Percentiles rank a stretch among this genome's conserved stretches.
phyloP scores from a whole-genome alignment of 176 grass and related monocot species.

The Carex kokanica region DNA sequence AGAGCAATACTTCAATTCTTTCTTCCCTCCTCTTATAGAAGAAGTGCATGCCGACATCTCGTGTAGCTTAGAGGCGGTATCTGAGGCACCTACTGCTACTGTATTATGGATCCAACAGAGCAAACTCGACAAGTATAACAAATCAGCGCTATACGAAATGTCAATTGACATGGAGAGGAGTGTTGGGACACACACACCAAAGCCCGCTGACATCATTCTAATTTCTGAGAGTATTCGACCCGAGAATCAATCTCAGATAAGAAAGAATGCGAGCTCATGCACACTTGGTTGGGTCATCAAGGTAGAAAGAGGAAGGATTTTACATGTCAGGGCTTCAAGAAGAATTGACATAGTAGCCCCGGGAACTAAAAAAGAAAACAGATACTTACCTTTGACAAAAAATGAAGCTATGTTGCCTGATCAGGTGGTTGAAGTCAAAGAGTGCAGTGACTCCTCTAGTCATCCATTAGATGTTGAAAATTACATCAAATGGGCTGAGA shows the following conservation, averaged over 20 bases:
- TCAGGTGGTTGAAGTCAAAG: slow-evolving; percentile 41
- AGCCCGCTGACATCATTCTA: slow-evolving; percentile 53
- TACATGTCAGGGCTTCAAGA: slow-evolving; percentile 52
- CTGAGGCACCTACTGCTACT: slow-evolving; percentile 39
- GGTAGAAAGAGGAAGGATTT: slow-evolving; percentile 37
- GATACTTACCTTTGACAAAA: slow-evolving; percentile 23
- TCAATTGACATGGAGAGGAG: slow-evolving; percentile 44
- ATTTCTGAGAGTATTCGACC: slow-evolving; percentile 51
- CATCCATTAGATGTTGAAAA: slow-evolving; percentile 33
- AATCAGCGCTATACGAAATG: slow-evolving; percentile 41
- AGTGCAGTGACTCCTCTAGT: slow-evolving; percentile 21
- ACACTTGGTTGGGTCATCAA: slow-evolving; percentile 52
- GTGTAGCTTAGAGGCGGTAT: slow-evolving; percentile 54
- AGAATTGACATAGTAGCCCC: slow-evolving; percentile 39
- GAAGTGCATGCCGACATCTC: slow-evolving; percentile 54
- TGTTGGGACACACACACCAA: slow-evolving; percentile 34
- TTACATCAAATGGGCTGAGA: slow-evolving; percentile 27
- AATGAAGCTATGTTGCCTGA: slow-evolving; percentile 25
- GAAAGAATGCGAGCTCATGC: slow-evolving; percentile 48
- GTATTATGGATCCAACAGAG: slow-evolving; percentile 35
- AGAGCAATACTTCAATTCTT: slow-evolving; percentile 64
- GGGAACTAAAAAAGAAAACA: slow-evolving; percentile 37
- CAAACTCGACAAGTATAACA: slow-evolving; percentile 25
- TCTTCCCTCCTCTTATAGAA: slow-evolving; percentile 62
- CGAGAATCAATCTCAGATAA: slow-evolving; percentile 43